Evolutionary conservation across 176 grass and related monocot genomes (phyloP).

Genomic region (Sorghum bicolor): DNA sequence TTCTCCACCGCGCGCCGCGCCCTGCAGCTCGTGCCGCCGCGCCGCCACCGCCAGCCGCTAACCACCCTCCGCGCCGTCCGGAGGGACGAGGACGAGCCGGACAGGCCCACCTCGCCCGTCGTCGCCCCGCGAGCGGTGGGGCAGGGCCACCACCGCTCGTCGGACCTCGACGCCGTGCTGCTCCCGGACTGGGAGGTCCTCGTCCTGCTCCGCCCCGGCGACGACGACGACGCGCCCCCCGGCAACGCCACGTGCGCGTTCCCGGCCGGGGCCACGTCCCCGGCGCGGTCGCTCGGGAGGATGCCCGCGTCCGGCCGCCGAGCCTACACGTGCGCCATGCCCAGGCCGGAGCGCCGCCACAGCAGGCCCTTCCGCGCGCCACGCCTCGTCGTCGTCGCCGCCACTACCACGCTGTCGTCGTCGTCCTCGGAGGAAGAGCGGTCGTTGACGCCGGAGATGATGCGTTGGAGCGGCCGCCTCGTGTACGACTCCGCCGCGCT

Average conservation of each 20-base stretch:
- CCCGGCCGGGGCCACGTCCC: constrained; percentile 27
- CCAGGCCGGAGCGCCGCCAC: constrained; percentile 24
- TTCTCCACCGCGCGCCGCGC: not conserved
- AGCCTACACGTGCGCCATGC: constrained; percentile 50
- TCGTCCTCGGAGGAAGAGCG: no score
- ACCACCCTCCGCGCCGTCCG: not conserved
- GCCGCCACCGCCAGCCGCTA: not conserved
- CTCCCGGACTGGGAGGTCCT: constrained; percentile 67
- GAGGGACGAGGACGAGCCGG: not conserved
- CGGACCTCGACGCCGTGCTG: constrained; percentile 35
- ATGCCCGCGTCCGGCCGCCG: constrained; percentile 8
- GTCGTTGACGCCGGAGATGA: not conserved
- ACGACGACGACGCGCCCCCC: not conserved
- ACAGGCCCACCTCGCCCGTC: not conserved
- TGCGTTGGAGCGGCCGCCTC: constrained; percentile 44
- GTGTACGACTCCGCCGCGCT: constrained; percentile 54
- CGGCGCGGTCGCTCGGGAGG: constrained; percentile 28
- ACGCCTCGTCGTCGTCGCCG: not conserved
- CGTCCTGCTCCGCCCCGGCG: constrained; percentile 28
- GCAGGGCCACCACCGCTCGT: not conserved
- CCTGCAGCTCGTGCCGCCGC: not conserved
- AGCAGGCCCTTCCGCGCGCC: constrained; percentile 43
- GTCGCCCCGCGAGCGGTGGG: not conserved
- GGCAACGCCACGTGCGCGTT: constrained; percentile 44
- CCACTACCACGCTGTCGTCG: not conserved